phyloP scores from a whole-genome alignment of 2,329 filamentous ascomycete genomes.

The Botrytis squamosa region DNA sequence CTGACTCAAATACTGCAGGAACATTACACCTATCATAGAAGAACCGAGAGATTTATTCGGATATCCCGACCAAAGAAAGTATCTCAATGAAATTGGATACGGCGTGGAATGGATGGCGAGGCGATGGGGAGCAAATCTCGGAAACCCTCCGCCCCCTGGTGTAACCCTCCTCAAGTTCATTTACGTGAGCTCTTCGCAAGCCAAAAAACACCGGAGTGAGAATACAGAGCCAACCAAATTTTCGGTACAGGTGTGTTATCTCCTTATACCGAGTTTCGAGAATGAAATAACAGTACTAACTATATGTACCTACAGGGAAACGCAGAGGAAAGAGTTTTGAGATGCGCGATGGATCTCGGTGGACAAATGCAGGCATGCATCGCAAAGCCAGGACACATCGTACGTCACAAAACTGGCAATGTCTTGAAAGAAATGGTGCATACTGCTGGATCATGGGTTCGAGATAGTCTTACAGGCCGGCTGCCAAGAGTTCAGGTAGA shows the following conservation, averaged over 20 bases:
- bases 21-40: too few species aligned
- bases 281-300: not conserved
- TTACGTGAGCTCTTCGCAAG: not conserved
- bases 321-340: too few species aligned
- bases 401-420: not conserved
- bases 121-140: too few species aligned
- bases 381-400: not conserved
- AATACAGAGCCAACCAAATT: not conserved
- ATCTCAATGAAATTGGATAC: too few species aligned
- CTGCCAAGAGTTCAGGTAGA: too few species aligned
- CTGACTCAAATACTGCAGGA: too few species aligned
- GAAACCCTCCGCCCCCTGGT: too few species aligned
- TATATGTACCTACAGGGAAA: too few species aligned
- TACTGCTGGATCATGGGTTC: not conserved
- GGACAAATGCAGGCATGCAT: not conserved
- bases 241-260: not conserved
- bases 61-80: too few species aligned
- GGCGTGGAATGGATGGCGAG: too few species aligned
- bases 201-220: fast-evolving
- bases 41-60: fast-evolving
- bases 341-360: too few species aligned
- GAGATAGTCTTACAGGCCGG: not conserved
- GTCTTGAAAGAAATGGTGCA: not conserved
- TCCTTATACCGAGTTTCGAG: not conserved
- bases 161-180: too few species aligned